Percentiles rank a stretch among this genome's conserved stretches.
Conservation (phyloP, 805 yeast genomes). For the Lipomyces japonicus region DNA sequence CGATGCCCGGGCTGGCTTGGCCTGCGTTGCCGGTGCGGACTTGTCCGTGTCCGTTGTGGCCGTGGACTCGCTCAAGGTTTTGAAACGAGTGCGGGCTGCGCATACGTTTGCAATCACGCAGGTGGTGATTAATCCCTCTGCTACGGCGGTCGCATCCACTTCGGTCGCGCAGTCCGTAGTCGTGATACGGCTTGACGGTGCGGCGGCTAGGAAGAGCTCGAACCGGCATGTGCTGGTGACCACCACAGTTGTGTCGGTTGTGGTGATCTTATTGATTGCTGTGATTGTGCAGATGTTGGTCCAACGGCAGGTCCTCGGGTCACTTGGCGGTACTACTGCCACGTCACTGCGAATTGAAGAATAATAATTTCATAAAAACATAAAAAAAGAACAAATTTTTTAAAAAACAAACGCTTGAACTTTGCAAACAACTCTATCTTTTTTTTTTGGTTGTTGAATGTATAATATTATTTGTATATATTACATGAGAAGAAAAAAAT, state of each 20-base stretch:
- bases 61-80: conserved; percentile 48
- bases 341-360: no score
- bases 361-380: no score
- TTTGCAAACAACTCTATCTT: no score
- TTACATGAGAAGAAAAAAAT: no score
- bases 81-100: conserved; percentile 54
- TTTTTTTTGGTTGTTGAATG: no score
- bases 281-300: conserved; percentile 19
- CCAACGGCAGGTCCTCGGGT: conserved; percentile 11
- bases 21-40: conserved; percentile 63
- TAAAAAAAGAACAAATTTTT: no score
- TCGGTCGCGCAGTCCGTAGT: conserved; percentile 74
- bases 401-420: no score
- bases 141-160: conserved; percentile 62
- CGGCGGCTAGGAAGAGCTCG: conserved; percentile 4
- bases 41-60: conserved; percentile 59
- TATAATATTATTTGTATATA: no score
- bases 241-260: conserved; percentile 10
- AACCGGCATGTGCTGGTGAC: conserved; percentile 1
- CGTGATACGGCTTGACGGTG: conserved; percentile 55
- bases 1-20: conserved; percentile 47
- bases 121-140: conserved; percentile 65
- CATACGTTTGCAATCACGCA: conserved; percentile 78
- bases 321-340: no score
- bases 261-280: conserved; percentile 19